Conservation (phyloP, 2,329 filamentous ascomycete genomes). For the Clonostachys sp. region DNA sequence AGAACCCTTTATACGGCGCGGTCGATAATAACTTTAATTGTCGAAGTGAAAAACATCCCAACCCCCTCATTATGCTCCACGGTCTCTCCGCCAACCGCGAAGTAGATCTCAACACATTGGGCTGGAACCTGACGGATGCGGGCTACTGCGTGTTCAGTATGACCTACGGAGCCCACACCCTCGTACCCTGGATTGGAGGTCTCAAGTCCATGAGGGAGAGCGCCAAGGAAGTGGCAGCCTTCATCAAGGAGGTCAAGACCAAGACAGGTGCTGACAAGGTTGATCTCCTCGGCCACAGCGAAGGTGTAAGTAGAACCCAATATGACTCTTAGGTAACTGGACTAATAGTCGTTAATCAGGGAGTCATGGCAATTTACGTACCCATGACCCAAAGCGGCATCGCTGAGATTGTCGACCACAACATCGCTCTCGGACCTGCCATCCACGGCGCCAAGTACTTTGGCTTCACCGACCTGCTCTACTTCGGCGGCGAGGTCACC, state of each 20-base stretch:
- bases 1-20: constrained; percentile 2
- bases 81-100: constrained; percentile 3
- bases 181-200: constrained; percentile 1
- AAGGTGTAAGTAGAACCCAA: not conserved
- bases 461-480: constrained; percentile 5
- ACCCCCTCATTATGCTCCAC: constrained; percentile 5
- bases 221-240: constrained; percentile 2
- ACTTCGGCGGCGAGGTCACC: constrained; percentile 4
- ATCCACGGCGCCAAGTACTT: constrained; percentile 5
- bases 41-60: not conserved
- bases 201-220: constrained; percentile 1
- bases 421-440: constrained; percentile 2
- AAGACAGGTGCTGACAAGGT: constrained; percentile 3
- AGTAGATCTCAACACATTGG: constrained; percentile 3
- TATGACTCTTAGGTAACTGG: too few species aligned
- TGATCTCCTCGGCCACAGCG: constrained; percentile 6
- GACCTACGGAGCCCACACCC: constrained; percentile 3
- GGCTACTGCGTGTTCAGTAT: constrained; percentile 3
- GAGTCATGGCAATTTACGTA: constrained; percentile 3
- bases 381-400: constrained; percentile 3
- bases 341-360: not conserved
- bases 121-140: not conserved
- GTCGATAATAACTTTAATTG: constrained; percentile 3
- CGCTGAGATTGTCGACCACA: constrained; percentile 2
- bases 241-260: constrained; percentile 3